phyloP scores from a whole-genome alignment of 129 eudicot species.

The Lactuca sativa region DNA sequence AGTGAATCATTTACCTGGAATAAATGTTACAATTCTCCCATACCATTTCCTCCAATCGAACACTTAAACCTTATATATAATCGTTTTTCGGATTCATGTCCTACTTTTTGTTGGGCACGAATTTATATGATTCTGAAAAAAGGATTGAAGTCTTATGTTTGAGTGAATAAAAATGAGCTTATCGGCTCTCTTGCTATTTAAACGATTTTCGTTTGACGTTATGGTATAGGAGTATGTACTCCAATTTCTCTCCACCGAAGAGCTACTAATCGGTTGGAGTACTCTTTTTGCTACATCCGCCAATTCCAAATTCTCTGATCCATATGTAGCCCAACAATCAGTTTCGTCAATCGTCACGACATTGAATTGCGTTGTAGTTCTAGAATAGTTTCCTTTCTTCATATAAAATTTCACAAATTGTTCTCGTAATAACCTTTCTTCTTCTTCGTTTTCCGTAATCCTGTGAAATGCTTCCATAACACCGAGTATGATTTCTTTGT shows the following conservation, averaged over 20 bases:
- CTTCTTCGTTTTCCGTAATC: conserved; percentile 5
- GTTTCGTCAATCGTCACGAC: no score
- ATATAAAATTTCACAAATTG: no score
- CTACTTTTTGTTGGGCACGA: background rate
- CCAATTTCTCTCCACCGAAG: background rate
- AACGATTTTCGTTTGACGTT: no score
- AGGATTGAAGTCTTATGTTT: no score
- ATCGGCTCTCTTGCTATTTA: no score
- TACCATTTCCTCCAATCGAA: background rate
- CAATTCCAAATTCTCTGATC: background rate
- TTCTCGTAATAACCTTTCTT: background rate
- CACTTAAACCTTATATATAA: background rate
- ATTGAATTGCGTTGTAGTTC: no score
- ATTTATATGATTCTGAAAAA: background rate
- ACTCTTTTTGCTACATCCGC: background rate
- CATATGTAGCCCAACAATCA: background rate
- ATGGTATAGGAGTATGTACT: background rate
- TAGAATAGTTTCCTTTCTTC: no score
- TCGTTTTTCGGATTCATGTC: background rate
- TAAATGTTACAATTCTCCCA: no score
- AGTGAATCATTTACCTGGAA: no score
- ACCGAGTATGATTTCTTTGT: background rate
- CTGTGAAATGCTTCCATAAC: background rate
- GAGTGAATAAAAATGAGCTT: no score
- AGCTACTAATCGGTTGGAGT: conserved; percentile 16